phyloP scores from a whole-genome alignment of 257 asterid genomes.

The Ligustrum vulgare region DNA sequence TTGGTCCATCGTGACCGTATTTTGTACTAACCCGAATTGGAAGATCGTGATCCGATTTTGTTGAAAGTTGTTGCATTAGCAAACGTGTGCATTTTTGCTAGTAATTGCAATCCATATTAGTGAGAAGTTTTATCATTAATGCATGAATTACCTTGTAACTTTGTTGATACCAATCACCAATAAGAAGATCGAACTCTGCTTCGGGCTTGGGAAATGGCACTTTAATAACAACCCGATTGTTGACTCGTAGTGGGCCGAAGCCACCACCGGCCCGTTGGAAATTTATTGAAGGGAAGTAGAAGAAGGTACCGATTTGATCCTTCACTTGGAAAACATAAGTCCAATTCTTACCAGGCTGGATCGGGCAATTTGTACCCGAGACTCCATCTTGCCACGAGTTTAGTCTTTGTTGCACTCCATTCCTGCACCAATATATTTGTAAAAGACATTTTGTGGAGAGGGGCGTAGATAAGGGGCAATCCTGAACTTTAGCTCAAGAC shows the following conservation, averaged over 20 bases:
- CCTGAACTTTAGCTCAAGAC: too few relatives aligned
- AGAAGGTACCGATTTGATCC: slow-evolving; percentile 60
- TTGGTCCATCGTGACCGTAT: too few relatives aligned
- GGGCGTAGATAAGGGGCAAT: too few relatives aligned
- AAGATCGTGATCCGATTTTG: neutral
- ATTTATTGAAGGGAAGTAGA: slow-evolving; percentile 44
- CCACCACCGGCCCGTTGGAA: slow-evolving; percentile 57
- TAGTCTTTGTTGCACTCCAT: slow-evolving; percentile 53
- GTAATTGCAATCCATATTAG: too few relatives aligned
- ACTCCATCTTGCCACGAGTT: slow-evolving; percentile 72
- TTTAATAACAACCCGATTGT: slow-evolving; percentile 30
- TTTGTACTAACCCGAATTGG: too few relatives aligned
- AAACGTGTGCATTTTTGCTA: too few relatives aligned
- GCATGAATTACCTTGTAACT: slow-evolving; percentile 47
- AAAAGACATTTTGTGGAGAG: too few relatives aligned
- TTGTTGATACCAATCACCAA: slow-evolving; percentile 66
- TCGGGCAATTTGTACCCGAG: slow-evolving; percentile 56
- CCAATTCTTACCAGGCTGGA: slow-evolving; percentile 51
- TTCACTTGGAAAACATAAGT: slow-evolving; percentile 51
- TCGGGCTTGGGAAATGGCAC: slow-evolving; percentile 45
- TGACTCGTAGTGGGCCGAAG: slow-evolving; percentile 48
- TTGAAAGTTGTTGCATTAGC: neutral
- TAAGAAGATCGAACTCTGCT: slow-evolving; percentile 48
- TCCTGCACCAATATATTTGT: slow-evolving; percentile 29
- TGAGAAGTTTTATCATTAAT: too few relatives aligned